Evolutionary conservation across 768 basidiomycete genomes (phyloP), one percentile per base, ranked within the genome.

Genomic region (Kwoniella newhampshirensis): DNA sequence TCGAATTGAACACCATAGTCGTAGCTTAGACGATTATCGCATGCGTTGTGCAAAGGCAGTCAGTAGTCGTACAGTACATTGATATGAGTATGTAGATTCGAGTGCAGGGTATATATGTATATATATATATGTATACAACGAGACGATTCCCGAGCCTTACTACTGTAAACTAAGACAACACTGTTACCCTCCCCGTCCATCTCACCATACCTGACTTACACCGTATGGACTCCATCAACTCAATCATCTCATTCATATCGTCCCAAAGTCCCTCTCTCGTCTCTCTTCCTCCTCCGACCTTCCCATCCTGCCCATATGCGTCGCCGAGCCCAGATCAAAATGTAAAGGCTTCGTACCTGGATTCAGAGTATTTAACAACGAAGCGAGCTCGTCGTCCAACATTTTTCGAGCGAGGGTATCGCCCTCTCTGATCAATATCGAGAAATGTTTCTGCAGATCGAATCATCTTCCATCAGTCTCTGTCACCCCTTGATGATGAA

Each of bases 381-480:
- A 35, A 28, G 59, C 46, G 1, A 72, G 40, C 45, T 72, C 70
- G 43, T 67, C 63, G 37, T 69, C 70, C 13, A 72, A 32, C 1
- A 65, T 56, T 35, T 61, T 59, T 12, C 64, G 54, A 25, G 70
- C 65, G 11, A 72, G 60, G 15, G 46, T 27, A 57, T 72, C 65
- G 6, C 68, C 68, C 59, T 72, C 70, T 37, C 64, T 48, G 12
- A 69, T n/a, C 3, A 72, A 51, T 8, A 45, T 28, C 1, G 67
- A 69, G 49, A 72, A 69, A 48, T 65, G 65, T 66, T 67, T 69
- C 68, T 72, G 40, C 47, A 36, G 27, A 23, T 7, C 36, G 8
- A 20, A 5, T 36, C n/a, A n/a, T n/a, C n/a, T n/a, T n/a, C n/a
- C n/a, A 30, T 51, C 47, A 57, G 47, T 48, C 17, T 15, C n/a